A percentile compares a stretch with the other conserved stretches of the same genome.
These are phyloP conservation scores for Mycena galericulata DNA, from an alignment of 768 basidiomycete genomes.

Conservation along the genomic window DNA sequence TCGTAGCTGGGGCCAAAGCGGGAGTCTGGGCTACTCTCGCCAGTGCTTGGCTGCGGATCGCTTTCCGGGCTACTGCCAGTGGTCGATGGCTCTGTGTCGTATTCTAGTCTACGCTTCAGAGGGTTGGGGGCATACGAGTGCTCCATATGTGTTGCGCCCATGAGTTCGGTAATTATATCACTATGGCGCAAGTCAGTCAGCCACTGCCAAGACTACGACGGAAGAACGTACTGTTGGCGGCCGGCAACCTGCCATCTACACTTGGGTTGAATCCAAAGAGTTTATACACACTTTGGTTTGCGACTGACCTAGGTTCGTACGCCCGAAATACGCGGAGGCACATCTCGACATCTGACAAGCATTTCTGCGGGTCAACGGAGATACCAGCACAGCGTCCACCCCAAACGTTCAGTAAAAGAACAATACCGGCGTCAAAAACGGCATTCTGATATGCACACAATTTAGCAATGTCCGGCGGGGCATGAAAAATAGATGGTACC, in stretches of 20 bases:
- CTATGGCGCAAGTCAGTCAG: too few relatives aligned
- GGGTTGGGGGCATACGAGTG: constrained; percentile 7
- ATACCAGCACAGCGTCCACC: constrained; percentile 25
- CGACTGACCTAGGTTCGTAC: constrained; percentile 29
- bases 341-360: constrained; percentile 26
- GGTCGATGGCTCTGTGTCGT: constrained; percentile 1
- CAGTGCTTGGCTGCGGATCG: too few relatives aligned
- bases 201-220: neutral
- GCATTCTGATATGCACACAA: neutral
- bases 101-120: constrained; percentile 20
- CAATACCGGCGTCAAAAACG: constrained; percentile 20
- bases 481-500: neutral
- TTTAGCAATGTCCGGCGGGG: neutral
- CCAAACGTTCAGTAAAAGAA: constrained; percentile 22
- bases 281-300: too few relatives aligned
- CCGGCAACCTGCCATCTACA: constrained; percentile 30
- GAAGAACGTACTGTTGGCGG: constrained; percentile 24
- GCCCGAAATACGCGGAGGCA: constrained; percentile 26
- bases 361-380: constrained; percentile 26
- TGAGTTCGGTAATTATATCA: constrained; percentile 26
- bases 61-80: too few relatives aligned
- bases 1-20: too few relatives aligned
- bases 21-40: too few relatives aligned
- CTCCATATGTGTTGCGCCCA: constrained; percentile 26
- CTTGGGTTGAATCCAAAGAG: too few relatives aligned